A percentile compares a stretch with the other conserved stretches of the same genome.
Conservation (phyloP, 371 early-diverging fungal genomes). For the Mortierella sp. region DNA sequence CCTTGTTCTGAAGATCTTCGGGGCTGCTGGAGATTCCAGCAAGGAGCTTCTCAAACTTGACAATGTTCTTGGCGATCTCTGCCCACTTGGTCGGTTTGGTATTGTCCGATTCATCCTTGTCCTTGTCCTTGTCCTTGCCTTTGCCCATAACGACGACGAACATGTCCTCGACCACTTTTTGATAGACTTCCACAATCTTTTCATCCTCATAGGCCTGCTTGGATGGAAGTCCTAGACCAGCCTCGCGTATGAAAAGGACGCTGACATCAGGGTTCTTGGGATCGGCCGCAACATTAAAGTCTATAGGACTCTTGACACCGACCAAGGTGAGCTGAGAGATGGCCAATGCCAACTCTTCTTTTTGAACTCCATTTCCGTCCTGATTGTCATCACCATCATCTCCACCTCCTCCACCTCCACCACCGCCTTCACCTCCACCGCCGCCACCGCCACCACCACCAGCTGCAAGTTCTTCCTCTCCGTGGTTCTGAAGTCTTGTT, state of each 20-base stretch:
- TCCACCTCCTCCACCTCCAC: too few relatives aligned
- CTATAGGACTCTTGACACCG: conserved; percentile 52
- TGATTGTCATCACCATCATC: too few relatives aligned
- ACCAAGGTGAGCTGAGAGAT: conserved; percentile 37
- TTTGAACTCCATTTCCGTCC: too few relatives aligned
- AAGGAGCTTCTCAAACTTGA: conserved; percentile 64
- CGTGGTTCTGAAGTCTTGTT: too few relatives aligned
- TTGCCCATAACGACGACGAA: conserved; percentile 43
- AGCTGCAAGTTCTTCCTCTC: too few relatives aligned
- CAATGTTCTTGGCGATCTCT: conserved; percentile 56
- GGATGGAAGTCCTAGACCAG: conserved; percentile 65
- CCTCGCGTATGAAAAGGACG: conserved; percentile 58
- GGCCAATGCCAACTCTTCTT: conserved; percentile 27
- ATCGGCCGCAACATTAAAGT: conserved; percentile 58
- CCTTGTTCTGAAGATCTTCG: conserved; percentile 67
- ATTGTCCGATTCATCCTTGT: not conserved
- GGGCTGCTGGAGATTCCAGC: conserved; percentile 56
- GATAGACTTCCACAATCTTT: conserved; percentile 54
- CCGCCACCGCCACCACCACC: too few relatives aligned
- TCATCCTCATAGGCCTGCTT: conserved; percentile 67
- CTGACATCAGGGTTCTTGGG: conserved; percentile 62
- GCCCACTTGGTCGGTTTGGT: conserved; percentile 17
- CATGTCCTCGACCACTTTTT: conserved; percentile 54
- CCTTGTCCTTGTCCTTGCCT: conserved; percentile 10
- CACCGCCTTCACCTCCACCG: too few relatives aligned